Conservation (phyloP, 164 flowering plant species). For the Umbellularia californica region DNA sequence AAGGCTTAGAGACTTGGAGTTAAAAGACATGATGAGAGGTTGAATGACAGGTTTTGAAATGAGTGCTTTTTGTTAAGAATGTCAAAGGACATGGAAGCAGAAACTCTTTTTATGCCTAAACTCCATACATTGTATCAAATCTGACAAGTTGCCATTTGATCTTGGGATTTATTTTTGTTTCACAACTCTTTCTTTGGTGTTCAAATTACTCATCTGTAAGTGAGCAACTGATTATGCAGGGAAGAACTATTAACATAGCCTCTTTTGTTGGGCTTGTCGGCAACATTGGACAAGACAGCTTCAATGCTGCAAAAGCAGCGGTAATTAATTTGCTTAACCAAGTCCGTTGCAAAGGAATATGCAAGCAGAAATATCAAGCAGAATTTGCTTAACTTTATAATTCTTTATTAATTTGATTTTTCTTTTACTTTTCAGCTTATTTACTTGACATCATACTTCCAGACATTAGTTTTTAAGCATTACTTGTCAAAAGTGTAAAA, state of each 20-base stretch:
- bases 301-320: slow-evolving; percentile 97
- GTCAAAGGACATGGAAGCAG: too few species aligned
- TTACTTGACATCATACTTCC: too few species aligned
- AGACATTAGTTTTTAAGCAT: too few species aligned
- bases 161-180: neutral
- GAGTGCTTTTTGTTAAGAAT: too few species aligned
- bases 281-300: slow-evolving; percentile 90
- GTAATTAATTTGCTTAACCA: slow-evolving; percentile 80
- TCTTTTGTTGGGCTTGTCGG: slow-evolving; percentile 96
- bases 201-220: neutral
- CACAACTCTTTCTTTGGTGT: neutral
- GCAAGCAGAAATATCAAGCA: slow-evolving; percentile 71
- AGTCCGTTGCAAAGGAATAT: slow-evolving; percentile 86
- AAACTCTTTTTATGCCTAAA: neutral
- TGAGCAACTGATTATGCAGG: slow-evolving; percentile 38
- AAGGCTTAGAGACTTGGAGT: too few species aligned
- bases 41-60: too few species aligned
- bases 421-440: too few species aligned
- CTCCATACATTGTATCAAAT: neutral
- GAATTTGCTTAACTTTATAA: too few species aligned
- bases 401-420: too few species aligned
- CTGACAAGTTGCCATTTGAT: neutral
- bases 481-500: too few species aligned
- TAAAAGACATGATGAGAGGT: too few species aligned
- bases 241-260: slow-evolving; percentile 83